Evolutionary conservation across 164 flowering plant genomes (phyloP), one percentile per base, ranked within the genome.

Genomic region (Stephania cephalantha): DNA sequence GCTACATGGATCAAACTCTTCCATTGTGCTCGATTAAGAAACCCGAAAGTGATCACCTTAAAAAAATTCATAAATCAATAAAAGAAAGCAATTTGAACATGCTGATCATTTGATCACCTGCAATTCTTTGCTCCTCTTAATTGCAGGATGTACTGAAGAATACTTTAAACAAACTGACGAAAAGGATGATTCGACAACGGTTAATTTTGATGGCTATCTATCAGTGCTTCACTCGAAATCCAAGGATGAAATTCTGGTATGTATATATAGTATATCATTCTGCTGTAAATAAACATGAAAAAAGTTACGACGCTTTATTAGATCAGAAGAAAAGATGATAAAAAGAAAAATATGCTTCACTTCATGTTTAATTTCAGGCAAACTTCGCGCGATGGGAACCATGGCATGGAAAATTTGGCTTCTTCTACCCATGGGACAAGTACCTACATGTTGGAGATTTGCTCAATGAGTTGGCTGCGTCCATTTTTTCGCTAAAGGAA

Each of bases 371-470:
- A 25, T 25, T 79, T 46, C 80, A 91, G 95, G 90, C 83, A 63
- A 88, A 87, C 66, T 89, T 86, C 77, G 93, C 95, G 58, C 87
- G 77, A 81, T 91, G 95, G 95, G 95, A 91, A 78, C 93, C 91
- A 70, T 89, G 95, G 93, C 93, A 91, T 82, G 91, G 95, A 29
- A 89, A 75, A 74, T 91, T 91, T 74, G 90, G 95, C 8, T 71
- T 86, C 13, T 72, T 52, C 25, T 71, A 89, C 77, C 93, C 90
- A 18, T 91, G 95, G 93, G 76, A 81, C 5, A 89, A 88, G 55
- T 89, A 89, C 74, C 75, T 86, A 35, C 71, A 84, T 30, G 78
- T 91, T 52, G 93, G 90, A 75, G 90, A 88, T 46, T 73, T 76
- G 68, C 88, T 88, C 6, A 81, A 87, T 70, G 93, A 89, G 65